These are phyloP conservation scores for Salmacisia buchloeana DNA, from an alignment of 1,284 basidiomycete genomes.

Conservation along the genomic window DNA sequence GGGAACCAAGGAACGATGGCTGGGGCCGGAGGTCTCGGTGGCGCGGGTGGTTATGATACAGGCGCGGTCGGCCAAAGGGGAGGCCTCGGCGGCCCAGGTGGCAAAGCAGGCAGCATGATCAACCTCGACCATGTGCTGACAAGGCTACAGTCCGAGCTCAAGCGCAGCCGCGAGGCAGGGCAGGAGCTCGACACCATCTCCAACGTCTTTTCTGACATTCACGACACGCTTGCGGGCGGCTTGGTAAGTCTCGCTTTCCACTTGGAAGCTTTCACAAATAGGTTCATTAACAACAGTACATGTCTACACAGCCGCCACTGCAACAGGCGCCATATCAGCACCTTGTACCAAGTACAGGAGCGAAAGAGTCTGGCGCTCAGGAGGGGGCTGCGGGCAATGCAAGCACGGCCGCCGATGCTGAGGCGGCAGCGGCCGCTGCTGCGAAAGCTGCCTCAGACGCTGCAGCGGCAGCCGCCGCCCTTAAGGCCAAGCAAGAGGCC, in stretches of 20 bases:
- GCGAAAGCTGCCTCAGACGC: slow-evolving; percentile 27
- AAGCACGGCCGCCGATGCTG: neutral
- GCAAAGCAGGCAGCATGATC: slow-evolving; percentile 55
- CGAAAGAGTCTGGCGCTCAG: neutral
- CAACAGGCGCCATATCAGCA: slow-evolving; percentile 44
- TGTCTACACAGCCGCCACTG: slow-evolving; percentile 50
- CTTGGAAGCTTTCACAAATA: neutral
- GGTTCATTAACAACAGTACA: slow-evolving; percentile 52
- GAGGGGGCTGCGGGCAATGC: neutral
- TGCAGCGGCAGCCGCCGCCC: slow-evolving; percentile 30
- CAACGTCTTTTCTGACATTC: slow-evolving; percentile 80
- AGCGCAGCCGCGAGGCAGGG: slow-evolving; percentile 90
- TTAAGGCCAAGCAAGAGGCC: slow-evolving; percentile 1
- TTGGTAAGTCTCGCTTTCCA: slow-evolving; percentile 8
- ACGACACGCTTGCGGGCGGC: slow-evolving; percentile 81
- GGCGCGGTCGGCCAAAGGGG: slow-evolving; percentile 37
- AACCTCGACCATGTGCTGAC: slow-evolving; percentile 76
- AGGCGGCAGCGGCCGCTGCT: slow-evolving; percentile 16
- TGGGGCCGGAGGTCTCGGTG: slow-evolving; percentile 21
- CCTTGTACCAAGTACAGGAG: slow-evolving; percentile 28
- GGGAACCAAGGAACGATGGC: slow-evolving; percentile 38
- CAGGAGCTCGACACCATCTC: slow-evolving; percentile 75
- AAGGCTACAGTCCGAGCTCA: slow-evolving; percentile 76
- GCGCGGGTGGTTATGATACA: neutral
- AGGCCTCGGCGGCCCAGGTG: slow-evolving; percentile 37